A percentile compares a stretch with the other conserved stretches of the same genome.
These are phyloP conservation scores for Cymbopogon flexuosus DNA, from an alignment of 202 grass and related monocot genomes.

Conservation along the genomic window DNA sequence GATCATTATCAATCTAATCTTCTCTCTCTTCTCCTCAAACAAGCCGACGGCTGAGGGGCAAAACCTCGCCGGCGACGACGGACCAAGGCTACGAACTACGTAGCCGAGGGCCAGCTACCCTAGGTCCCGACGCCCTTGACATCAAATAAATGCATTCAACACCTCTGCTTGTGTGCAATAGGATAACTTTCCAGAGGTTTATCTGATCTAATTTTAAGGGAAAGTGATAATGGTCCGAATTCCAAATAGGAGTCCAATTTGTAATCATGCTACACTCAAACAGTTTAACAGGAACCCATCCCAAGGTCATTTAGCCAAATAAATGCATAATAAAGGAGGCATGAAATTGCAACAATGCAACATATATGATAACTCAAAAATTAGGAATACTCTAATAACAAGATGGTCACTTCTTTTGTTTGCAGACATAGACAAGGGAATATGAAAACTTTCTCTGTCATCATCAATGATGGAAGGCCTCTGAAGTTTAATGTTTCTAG, in stretches of 20 bases:
- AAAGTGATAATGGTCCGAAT: neutral
- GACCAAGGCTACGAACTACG: too few species aligned
- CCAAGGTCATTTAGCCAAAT: neutral
- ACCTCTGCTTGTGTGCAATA: neutral
- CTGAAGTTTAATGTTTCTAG: slow-evolving; percentile 36
- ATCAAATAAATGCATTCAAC: neutral
- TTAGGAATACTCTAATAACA: neutral
- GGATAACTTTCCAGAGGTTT: neutral
- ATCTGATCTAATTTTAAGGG: neutral
- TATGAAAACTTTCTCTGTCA: slow-evolving; percentile 19
- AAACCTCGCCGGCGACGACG: too few species aligned
- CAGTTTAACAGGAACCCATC: neutral
- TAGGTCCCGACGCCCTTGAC: too few species aligned
- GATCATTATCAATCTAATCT: too few species aligned
- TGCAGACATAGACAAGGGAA: slow-evolving; percentile 12
- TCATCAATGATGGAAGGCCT: slow-evolving; percentile 30
- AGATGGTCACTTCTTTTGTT: slow-evolving; percentile 5
- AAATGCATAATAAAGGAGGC: neutral
- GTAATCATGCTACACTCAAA: neutral
- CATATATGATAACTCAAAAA: slow-evolving; percentile 4
- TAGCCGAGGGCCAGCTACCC: too few species aligned
- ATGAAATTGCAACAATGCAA: neutral
- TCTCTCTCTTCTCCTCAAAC: too few species aligned
- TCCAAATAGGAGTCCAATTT: neutral
- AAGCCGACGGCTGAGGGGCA: neutral